phyloP scores from a whole-genome alignment of 2,329 filamentous ascomycete genomes.

The Neofusicoccum ribis region DNA sequence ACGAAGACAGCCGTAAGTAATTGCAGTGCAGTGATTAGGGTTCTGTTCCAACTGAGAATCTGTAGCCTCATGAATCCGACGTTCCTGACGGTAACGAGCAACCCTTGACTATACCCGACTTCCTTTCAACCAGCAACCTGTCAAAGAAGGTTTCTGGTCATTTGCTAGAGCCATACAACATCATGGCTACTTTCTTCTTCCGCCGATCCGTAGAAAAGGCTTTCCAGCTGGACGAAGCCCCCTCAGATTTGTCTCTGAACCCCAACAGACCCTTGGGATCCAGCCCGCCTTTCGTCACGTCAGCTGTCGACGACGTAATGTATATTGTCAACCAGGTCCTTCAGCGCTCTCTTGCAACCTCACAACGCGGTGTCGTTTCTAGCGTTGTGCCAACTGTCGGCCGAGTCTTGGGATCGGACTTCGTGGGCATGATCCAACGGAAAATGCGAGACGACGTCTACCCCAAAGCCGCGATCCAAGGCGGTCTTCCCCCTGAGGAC shows the following conservation, averaged over 20 bases:
- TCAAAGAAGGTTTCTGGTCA: conserved; percentile 74
- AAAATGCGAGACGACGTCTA: conserved; percentile 98
- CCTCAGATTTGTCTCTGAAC: conserved; percentile 75
- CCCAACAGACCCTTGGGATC: conserved; percentile 69
- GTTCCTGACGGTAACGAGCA: conserved; percentile 55
- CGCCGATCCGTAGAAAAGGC: conserved; percentile 94
- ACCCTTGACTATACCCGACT: conserved; percentile 65
- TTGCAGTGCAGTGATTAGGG: conserved; percentile 23
- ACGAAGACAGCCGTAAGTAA: conserved; percentile 75
- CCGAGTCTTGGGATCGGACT: conserved; percentile 81
- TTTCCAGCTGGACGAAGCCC: conserved; percentile 92
- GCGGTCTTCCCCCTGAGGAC: conserved; percentile 81
- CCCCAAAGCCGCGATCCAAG: conserved; percentile 74
- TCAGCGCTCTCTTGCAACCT: conserved; percentile 81
- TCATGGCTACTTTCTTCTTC: conserved; percentile 96
- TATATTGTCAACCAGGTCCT: conserved; percentile 95
- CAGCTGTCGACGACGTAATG: conserved; percentile 97
- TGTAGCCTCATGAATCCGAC: conserved; percentile 44
- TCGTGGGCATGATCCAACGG: conserved; percentile 93
- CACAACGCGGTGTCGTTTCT: conserved; percentile 74
- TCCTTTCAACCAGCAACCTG: conserved; percentile 77
- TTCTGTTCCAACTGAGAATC: conserved; percentile 18
- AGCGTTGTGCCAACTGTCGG: conserved; percentile 77
- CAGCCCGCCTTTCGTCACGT: conserved; percentile 87
- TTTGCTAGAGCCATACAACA: conserved; percentile 79